Evolutionary conservation across 2,329 filamentous ascomycete species (phyloP).

Genomic region (Apiospora pterosperma): DNA sequence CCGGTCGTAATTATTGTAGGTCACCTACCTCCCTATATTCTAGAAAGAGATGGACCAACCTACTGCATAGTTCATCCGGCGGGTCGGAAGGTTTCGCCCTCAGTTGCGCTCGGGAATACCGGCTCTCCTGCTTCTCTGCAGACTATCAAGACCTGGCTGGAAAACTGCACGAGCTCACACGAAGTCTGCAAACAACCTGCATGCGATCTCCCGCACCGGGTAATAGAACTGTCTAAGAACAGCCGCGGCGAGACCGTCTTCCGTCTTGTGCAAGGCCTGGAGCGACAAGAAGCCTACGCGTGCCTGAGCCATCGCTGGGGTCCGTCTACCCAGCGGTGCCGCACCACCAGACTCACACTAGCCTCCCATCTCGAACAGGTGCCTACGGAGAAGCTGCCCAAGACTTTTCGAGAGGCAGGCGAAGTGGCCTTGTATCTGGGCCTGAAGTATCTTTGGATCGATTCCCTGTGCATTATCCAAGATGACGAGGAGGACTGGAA

Average conservation of each 20-base stretch:
- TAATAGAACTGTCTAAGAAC: not conserved
- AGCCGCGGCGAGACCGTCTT: not conserved
- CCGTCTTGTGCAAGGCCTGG: not conserved
- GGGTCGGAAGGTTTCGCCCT: not conserved
- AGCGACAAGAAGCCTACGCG: not conserved
- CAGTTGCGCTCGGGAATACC: not conserved
- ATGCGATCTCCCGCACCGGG: not conserved
- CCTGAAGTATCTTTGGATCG: conserved; percentile 9
- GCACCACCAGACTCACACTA: not conserved
- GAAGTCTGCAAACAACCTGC: not conserved
- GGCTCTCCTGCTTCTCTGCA: not conserved
- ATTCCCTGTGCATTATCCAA: conserved; percentile 11
- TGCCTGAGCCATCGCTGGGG: conserved; percentile 4
- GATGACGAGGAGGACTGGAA: conserved; percentile 6
- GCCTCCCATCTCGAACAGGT: not conserved
- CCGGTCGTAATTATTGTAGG: not conserved
- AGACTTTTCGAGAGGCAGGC: conserved; percentile 4
- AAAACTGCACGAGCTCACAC: not conserved
- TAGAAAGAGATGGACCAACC: not conserved
- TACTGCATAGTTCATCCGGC: not conserved
- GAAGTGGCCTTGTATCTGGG: not conserved
- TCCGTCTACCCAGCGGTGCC: not conserved
- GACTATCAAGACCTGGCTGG: not conserved
- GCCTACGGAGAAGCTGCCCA: not conserved
- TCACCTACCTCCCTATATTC: not conserved